A percentile compares a stretch with the other conserved stretches of the same genome.
Evolutionary conservation across 768 basidiomycete species (phyloP).

Genomic region (Cystobasidium tubakii): DNA sequence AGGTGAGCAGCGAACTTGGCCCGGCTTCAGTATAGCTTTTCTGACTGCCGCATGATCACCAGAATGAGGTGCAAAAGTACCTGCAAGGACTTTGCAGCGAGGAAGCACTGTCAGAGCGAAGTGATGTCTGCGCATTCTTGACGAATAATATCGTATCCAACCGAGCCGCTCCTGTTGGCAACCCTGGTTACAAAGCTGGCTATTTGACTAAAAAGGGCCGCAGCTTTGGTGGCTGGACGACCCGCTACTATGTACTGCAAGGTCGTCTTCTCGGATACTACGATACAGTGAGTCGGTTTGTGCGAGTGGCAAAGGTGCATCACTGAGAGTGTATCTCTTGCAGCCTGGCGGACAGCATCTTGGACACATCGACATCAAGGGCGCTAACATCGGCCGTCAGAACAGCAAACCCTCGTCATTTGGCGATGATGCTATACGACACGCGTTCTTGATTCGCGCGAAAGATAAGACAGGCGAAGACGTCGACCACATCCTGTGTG

Average conservation of each 20-base stretch:
- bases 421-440: constrained; percentile 89
- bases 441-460: constrained; percentile 95
- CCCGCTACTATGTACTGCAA: constrained; percentile 86
- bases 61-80: constrained; percentile 65
- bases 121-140: constrained; percentile 85
- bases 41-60: not conserved
- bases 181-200: constrained; percentile 40
- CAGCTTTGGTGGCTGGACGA: constrained; percentile 93
- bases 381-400: constrained; percentile 92
- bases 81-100: constrained; percentile 75
- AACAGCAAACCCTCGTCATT: constrained; percentile 53
- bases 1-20: constrained; percentile 56
- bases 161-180: constrained; percentile 64
- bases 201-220: constrained; percentile 78
- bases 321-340: too few relatives aligned
- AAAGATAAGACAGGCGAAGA: constrained; percentile 63
- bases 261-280: constrained; percentile 89
- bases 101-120: constrained; percentile 67
- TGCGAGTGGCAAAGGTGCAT: too few relatives aligned
- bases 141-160: constrained; percentile 79
- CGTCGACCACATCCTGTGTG: constrained; percentile 84
- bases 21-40: not conserved
- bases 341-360: constrained; percentile 85
- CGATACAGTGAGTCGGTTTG: constrained; percentile 70
- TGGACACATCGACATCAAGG: constrained; percentile 82